phyloP scores from a whole-genome alignment of 306 rosid genomes.

The Lagenaria siceraria region DNA sequence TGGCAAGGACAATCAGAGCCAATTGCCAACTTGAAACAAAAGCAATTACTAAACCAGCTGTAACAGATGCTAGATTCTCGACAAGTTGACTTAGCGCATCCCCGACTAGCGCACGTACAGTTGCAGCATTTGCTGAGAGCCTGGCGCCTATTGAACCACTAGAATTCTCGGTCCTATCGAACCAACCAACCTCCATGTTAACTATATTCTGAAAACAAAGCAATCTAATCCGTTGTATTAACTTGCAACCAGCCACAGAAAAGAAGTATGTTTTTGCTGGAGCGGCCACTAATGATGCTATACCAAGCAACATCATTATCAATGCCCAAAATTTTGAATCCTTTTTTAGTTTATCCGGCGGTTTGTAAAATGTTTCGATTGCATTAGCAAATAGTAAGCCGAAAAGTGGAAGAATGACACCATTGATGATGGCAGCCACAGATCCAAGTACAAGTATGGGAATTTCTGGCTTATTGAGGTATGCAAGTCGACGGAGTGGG shows the following conservation, averaged over 20 bases:
- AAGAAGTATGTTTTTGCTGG: conserved; percentile 47
- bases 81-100: conserved; percentile 56
- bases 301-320: conserved; percentile 32
- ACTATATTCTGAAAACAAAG: conserved; percentile 56
- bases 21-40: conserved; percentile 59
- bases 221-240: conserved; percentile 41
- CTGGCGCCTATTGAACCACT: conserved; percentile 66
- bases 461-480: conserved; percentile 72
- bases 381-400: conserved; percentile 36
- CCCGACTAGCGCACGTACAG: conserved; percentile 48
- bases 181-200: conserved; percentile 75
- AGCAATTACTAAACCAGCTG: conserved; percentile 50
- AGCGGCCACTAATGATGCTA: conserved; percentile 17
- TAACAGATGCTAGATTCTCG: conserved; percentile 33
- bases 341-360: conserved; percentile 36
- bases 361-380: conserved; percentile 48
- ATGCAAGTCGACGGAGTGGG: conserved; percentile 38
- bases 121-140: conserved; percentile 60
- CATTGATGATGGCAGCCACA: conserved; percentile 42
- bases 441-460: conserved; percentile 40
- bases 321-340: conserved; percentile 60
- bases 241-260: conserved; percentile 51
- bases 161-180: conserved; percentile 54
- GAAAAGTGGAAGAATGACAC: conserved; percentile 29
- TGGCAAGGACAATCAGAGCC: conserved; percentile 39